A percentile compares a stretch with the other conserved stretches of the same genome.
phyloP scores from a whole-genome alignment of 257 asterid genomes.

The Primulina huaijiensis region DNA sequence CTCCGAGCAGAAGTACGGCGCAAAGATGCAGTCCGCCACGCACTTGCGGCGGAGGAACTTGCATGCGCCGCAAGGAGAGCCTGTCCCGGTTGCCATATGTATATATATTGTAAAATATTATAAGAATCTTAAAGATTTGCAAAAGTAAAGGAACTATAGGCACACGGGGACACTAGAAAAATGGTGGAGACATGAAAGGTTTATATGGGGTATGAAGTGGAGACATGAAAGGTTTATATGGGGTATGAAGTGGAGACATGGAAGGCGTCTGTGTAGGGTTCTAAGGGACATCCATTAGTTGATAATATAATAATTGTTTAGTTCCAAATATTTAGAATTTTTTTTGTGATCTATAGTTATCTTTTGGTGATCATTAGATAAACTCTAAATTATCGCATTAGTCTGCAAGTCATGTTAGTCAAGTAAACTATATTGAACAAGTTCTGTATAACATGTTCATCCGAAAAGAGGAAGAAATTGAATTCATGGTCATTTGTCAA shows the following conservation, averaged over 20 bases:
- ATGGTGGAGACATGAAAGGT: conserved; percentile 35
- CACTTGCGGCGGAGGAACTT: conserved; percentile 86
- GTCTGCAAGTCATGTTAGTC: too few species aligned
- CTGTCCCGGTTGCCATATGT: conserved; percentile 39
- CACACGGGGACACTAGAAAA: conserved; percentile 69
- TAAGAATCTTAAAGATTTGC: neutral
- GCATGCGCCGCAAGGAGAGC: conserved; percentile 99
- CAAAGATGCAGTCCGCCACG: conserved; percentile 69
- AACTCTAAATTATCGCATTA: too few species aligned
- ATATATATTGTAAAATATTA: neutral
- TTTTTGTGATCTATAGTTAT: too few species aligned
- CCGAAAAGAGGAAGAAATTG: too few species aligned
- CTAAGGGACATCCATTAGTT: conserved; percentile 55
- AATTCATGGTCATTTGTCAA: too few species aligned
- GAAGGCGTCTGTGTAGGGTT: conserved; percentile 59
- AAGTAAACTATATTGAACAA: too few species aligned
- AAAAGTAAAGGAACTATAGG: neutral
- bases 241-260: conserved; percentile 42
- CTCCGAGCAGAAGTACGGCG: conserved; percentile 81
- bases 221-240: conserved; percentile 31
- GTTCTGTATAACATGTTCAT: too few species aligned
- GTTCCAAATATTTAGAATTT: too few species aligned
- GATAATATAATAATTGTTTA: conserved; percentile 36
- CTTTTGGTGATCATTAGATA: too few species aligned
- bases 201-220: conserved; percentile 34